Evolutionary conservation across 192 early-diverging fungal species (phyloP).

Genomic region (Coemansia sp.): DNA sequence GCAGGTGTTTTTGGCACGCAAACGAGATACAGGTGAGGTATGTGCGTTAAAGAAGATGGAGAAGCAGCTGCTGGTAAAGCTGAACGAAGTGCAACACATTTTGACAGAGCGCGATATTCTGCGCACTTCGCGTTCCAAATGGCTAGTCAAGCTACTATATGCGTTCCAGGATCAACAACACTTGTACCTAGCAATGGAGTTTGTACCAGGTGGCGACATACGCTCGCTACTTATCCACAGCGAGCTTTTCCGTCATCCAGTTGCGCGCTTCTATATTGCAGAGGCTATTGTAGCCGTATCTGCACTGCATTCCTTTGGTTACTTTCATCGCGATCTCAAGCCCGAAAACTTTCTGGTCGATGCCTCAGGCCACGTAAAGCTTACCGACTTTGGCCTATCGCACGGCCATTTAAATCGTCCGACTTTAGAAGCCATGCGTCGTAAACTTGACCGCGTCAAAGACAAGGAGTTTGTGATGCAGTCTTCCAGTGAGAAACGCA

Average conservation of each 20-base stretch:
- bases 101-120: conserved; percentile 77
- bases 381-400: conserved; percentile 89
- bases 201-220: conserved; percentile 69
- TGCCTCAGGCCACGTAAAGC: conserved; percentile 75
- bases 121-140: conserved; percentile 62
- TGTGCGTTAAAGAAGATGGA: conserved; percentile 78
- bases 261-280: conserved; percentile 85
- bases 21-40: conserved; percentile 67
- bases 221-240: conserved; percentile 73
- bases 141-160: conserved; percentile 90
- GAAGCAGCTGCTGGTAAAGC: conserved; percentile 62
- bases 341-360: conserved; percentile 56
- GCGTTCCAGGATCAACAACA: conserved; percentile 78
- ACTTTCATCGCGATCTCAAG: conserved; percentile 55
- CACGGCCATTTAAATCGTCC: conserved; percentile 70
- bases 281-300: conserved; percentile 82
- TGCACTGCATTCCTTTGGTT: conserved; percentile 56
- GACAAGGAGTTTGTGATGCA: conserved; percentile 50
- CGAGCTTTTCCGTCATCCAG: conserved; percentile 69
- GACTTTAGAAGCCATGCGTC: conserved; percentile 53
- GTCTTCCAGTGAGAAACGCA: conserved; percentile 54
- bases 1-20: conserved; percentile 71
- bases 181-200: conserved; percentile 76
- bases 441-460: conserved; percentile 58
- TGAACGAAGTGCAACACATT: conserved; percentile 72